A percentile compares a stretch with the other conserved stretches of the same genome.
Conservation (phyloP, 768 basidiomycete genomes). For the Mycena rebaudengoi region DNA sequence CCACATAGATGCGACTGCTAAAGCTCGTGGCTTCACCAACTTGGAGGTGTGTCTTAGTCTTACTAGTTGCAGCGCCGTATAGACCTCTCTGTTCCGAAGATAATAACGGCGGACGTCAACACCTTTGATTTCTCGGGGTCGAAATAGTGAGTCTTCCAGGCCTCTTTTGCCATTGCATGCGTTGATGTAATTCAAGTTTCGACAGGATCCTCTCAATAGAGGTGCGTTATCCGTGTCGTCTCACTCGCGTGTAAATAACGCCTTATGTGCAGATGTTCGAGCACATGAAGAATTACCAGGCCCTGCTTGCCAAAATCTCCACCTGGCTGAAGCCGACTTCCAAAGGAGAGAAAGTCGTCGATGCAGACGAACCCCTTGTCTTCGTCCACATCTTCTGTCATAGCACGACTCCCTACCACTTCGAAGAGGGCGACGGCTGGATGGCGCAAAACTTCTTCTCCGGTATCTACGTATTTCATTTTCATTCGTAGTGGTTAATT, state of each 20-base stretch:
- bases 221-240: slow-evolving; percentile 40
- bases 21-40: slow-evolving; percentile 59
- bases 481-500: background rate
- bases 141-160: slow-evolving; percentile 45
- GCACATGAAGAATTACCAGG: slow-evolving; percentile 80
- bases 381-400: slow-evolving; percentile 82
- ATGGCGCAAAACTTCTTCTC: slow-evolving; percentile 81
- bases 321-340: slow-evolving; percentile 65
- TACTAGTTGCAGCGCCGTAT: too few relatives aligned
- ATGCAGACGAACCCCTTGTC: slow-evolving; percentile 55
- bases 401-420: slow-evolving; percentile 69
- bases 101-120: slow-evolving; percentile 77
- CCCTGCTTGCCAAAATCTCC: slow-evolving; percentile 66
- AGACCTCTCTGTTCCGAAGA: slow-evolving; percentile 40
- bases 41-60: slow-evolving; percentile 53
- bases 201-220: slow-evolving; percentile 78
- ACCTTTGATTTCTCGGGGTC: slow-evolving; percentile 62
- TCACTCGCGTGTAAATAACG: background rate
- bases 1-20: slow-evolving; percentile 63
- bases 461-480: slow-evolving; percentile 38
- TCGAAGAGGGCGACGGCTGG: slow-evolving; percentile 75
- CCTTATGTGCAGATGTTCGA: slow-evolving; percentile 64
- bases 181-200: slow-evolving; percentile 52
- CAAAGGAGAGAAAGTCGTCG: slow-evolving; percentile 20
- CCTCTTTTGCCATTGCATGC: background rate